A percentile compares a stretch with the other conserved stretches of the same genome.
These are phyloP conservation scores for Andrographis paniculata DNA, from an alignment of 305 asterid genomes.

Conservation along the genomic window DNA sequence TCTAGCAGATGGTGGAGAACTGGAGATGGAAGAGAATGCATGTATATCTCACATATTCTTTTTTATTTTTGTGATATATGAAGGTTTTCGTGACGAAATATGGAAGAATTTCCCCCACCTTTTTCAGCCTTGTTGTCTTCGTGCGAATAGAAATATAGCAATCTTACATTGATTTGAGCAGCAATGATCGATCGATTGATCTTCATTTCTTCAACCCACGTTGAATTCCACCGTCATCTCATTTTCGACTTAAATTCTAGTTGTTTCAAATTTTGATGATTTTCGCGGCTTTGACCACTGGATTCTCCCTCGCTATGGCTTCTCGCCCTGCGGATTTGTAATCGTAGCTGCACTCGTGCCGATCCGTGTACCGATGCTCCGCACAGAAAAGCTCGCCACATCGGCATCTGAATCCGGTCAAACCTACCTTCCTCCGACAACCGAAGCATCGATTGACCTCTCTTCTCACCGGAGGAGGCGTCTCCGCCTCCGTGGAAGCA, in stretches of 20 bases:
- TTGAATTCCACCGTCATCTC: too few species aligned
- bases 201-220: too few species aligned
- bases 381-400: constrained; percentile 86
- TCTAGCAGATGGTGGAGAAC: too few species aligned
- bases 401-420: constrained; percentile 91
- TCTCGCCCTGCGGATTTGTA: constrained; percentile 78
- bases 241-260: background rate
- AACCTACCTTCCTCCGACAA: constrained; percentile 74
- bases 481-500: constrained; percentile 16
- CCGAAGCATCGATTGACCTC: constrained; percentile 69
- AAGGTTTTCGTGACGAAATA: background rate
- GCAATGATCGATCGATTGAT: background rate
- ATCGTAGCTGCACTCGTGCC: constrained; percentile 85
- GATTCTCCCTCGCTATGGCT: constrained; percentile 80
- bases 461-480: constrained; percentile 31
- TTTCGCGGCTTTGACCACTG: constrained; percentile 88
- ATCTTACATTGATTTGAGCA: background rate
- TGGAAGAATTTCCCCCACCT: too few species aligned
- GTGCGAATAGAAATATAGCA: background rate
- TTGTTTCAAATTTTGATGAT: constrained; percentile 51
- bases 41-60: too few species aligned
- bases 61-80: too few species aligned
- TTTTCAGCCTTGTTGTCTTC: background rate
- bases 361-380: constrained; percentile 85
- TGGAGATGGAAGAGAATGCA: too few species aligned